phyloP scores from a whole-genome alignment of 1,284 basidiomycete genomes.

The Trichosporon sp. region DNA sequence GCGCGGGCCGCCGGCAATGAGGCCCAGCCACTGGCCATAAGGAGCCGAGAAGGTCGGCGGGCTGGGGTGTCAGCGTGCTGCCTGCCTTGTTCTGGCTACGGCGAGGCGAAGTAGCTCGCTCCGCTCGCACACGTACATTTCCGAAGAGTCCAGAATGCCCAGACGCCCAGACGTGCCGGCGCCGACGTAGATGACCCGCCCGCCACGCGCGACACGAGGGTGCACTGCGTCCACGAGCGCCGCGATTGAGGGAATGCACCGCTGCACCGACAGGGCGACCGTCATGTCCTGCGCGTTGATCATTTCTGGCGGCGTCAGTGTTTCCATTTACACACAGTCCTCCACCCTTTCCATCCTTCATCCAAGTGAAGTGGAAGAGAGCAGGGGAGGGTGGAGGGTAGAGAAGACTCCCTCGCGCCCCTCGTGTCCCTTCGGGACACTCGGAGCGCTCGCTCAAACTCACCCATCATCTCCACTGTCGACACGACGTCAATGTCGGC shows the following conservation, averaged over 20 bases:
- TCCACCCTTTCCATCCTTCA: too few relatives aligned
- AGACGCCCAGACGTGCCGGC: slow-evolving; percentile 34
- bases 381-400: too few relatives aligned
- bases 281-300: slow-evolving; percentile 35
- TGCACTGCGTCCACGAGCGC: slow-evolving; percentile 32
- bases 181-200: slow-evolving; percentile 36
- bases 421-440: background rate
- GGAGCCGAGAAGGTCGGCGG: slow-evolving; percentile 37
- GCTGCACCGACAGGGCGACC: slow-evolving; percentile 30
- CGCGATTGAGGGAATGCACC: slow-evolving; percentile 28
- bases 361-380: too few relatives aligned
- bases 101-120: too few relatives aligned
- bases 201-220: slow-evolving; percentile 28
- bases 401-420: too few relatives aligned
- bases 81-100: too few relatives aligned
- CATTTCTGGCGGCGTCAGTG: slow-evolving; percentile 26
- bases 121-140: slow-evolving; percentile 29
- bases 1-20: slow-evolving; percentile 32
- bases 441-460: background rate
- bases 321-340: too few relatives aligned
- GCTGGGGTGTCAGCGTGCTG: slow-evolving; percentile 20
- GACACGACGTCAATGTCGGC: slow-evolving; percentile 32
- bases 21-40: slow-evolving; percentile 29
- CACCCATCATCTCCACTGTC: slow-evolving; percentile 37
- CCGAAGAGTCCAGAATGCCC: slow-evolving; percentile 37